phyloP scores from a whole-genome alignment of 768 basidiomycete genomes.

The Suillus paluster region DNA sequence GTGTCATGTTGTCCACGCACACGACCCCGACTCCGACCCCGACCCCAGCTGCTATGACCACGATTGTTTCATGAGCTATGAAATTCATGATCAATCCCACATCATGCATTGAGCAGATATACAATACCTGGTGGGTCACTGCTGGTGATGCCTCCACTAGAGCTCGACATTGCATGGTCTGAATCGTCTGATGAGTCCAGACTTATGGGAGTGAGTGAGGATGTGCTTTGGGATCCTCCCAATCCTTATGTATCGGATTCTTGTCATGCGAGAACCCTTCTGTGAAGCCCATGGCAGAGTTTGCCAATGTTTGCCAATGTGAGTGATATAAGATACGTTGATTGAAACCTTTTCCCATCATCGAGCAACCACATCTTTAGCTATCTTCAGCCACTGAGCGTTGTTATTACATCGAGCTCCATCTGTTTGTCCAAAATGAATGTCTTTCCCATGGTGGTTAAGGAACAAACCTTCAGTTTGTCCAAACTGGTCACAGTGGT shows the following conservation, averaged over 20 bases:
- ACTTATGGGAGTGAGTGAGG: no score
- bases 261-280: background rate
- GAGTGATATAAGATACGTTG: background rate
- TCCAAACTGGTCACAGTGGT: background rate
- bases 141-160: no score
- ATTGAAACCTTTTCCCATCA: background rate
- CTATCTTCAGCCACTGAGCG: background rate
- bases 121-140: no score
- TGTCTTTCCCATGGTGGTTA: background rate
- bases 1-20: no score
- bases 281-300: background rate
- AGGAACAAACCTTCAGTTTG: background rate
- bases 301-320: background rate
- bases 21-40: no score
- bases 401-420: background rate
- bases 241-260: background rate
- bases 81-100: no score
- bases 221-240: background rate
- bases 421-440: background rate
- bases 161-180: no score
- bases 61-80: no score
- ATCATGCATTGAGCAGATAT: no score
- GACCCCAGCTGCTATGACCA: no score
- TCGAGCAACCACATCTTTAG: background rate
- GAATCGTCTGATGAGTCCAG: no score